These are phyloP conservation scores for Solanum piurae DNA, from an alignment of 257 asterid species.

Conservation along the genomic window DNA sequence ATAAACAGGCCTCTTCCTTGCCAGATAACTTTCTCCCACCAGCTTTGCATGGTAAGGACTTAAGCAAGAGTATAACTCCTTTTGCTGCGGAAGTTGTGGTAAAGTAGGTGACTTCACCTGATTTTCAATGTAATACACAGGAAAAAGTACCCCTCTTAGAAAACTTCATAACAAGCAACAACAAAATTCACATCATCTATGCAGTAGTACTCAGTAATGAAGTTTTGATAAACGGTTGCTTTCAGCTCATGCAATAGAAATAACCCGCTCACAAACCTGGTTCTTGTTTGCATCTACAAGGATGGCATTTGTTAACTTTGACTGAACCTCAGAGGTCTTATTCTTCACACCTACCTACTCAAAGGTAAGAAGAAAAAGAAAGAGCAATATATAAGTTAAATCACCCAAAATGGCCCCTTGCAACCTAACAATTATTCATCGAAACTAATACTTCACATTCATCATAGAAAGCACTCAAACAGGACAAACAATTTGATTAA, in stretches of 20 bases:
- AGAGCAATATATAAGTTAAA: not conserved
- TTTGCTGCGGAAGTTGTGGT: conserved; percentile 79
- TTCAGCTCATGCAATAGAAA: not conserved
- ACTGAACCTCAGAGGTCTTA: conserved; percentile 73
- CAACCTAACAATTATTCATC: not conserved
- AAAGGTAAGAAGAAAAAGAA: conserved; percentile 5
- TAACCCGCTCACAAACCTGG: conserved; percentile 44
- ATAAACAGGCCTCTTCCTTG: conserved; percentile 78
- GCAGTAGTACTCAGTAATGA: not conserved
- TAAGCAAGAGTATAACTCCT: conserved; percentile 55
- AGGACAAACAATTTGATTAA: not conserved
- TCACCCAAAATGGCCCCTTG: not conserved
- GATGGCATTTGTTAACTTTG: conserved; percentile 66
- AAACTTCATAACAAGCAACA: not conserved
- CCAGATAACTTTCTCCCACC: conserved; percentile 94
- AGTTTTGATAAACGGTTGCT: not conserved
- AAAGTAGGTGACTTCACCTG: conserved; percentile 78
- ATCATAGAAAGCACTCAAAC: not conserved
- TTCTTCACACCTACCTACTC: conserved; percentile 92
- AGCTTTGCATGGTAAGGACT: conserved; percentile 77
- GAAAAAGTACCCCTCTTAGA: not conserved
- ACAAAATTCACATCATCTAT: not conserved
- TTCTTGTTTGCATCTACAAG: conserved; percentile 82
- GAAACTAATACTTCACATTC: not conserved
- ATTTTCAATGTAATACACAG: conserved; percentile 12